Evolutionary conservation across 116 monocot genomes (phyloP), one percentile per base, ranked within the genome.

Genomic region (Dioscorea cayenensis): DNA sequence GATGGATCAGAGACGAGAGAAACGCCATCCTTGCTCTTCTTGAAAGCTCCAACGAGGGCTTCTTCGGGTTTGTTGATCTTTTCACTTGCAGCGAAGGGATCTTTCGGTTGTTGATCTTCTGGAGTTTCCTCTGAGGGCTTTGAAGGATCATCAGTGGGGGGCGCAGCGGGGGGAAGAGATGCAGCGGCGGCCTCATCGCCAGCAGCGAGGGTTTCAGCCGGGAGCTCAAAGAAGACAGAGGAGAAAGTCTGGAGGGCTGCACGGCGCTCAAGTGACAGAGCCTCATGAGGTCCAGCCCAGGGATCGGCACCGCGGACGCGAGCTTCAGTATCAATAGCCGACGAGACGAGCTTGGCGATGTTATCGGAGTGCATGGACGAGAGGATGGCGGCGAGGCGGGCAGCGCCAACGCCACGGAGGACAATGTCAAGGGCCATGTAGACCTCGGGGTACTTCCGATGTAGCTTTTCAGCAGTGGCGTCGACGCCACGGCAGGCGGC

Each of bases 391-490:
- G 97, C 74, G 35, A 97, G 81, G 49, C 97, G 79, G 63, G 88
- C 89, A 22, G 86, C 69, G 13, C 97, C 90, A 22, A 90, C 97
- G 10, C 97, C 97, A 14, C 88, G 85, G 43, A 97, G 87, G 43
- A 99, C 99, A 66, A 94, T 89, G 68, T 94, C 99, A 20, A 99
- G 85, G 7, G 99, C 99, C 90, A 97, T 84, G 78, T 97, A 97
- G 59, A 97, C 77, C 86, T 97, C 97, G 17, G 97, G 89, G 72
- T 97, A 97, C 81, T 90, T 90, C 67, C 84, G 84, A 36, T 85
- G 77, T 66, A 99, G 76, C 89, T 99, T 99, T 79, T 99, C 94
- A 10, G 99, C 87, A 23, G 89, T 91, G 59, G 91, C 94, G 36
- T 99, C 99, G 71, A 99, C 99, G 50, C 94, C 99, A 25, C 91